Evolutionary conservation across 352 stramenopile species (phyloP).

Genomic region (Phytophthora hybrid): DNA sequence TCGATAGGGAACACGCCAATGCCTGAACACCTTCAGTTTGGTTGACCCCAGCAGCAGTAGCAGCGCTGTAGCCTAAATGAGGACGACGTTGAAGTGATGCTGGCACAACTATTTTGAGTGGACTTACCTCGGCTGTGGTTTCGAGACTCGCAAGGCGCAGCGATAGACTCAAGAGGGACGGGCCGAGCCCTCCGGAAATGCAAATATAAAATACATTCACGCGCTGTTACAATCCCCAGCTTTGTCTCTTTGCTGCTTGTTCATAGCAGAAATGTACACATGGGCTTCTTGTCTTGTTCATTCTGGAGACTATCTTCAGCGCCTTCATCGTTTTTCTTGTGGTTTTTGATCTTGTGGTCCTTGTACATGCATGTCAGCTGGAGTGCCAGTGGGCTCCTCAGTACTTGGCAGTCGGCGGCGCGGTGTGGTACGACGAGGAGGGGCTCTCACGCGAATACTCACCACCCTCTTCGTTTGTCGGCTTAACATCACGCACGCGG

Average conservation of each 20-base stretch:
- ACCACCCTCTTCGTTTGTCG: slow-evolving; percentile 48
- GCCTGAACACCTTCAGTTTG: not conserved
- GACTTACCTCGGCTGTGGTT: slow-evolving; percentile 8
- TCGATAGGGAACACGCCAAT: not conserved
- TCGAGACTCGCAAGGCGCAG: not conserved
- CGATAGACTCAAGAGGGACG: not conserved
- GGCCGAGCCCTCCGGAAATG: slow-evolving; percentile 30
- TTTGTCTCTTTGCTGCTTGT: slow-evolving; percentile 22
- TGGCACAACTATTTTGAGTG: slow-evolving; percentile 32
- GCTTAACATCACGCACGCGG: slow-evolving; percentile 47
- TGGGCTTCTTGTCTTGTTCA: slow-evolving; percentile 18
- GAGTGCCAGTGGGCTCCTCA: slow-evolving; percentile 7
- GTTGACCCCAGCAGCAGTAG: not conserved
- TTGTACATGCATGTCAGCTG: not conserved
- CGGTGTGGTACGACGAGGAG: slow-evolving; percentile 39
- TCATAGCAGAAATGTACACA: slow-evolving; percentile 26
- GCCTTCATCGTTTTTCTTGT: slow-evolving; percentile 5
- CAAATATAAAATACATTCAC: slow-evolving; percentile 53
- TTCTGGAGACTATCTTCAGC: slow-evolving; percentile 20
- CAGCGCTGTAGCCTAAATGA: slow-evolving; percentile 24
- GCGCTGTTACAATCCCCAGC: slow-evolving; percentile 27
- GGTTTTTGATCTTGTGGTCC: slow-evolving; percentile 7
- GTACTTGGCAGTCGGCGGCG: slow-evolving; percentile 28
- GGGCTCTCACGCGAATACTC: slow-evolving; percentile 48
- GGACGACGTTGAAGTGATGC: slow-evolving; percentile 8